Evolutionary conservation across 2,329 filamentous ascomycete species (phyloP).

Genomic region (Claviceps sorghi): DNA sequence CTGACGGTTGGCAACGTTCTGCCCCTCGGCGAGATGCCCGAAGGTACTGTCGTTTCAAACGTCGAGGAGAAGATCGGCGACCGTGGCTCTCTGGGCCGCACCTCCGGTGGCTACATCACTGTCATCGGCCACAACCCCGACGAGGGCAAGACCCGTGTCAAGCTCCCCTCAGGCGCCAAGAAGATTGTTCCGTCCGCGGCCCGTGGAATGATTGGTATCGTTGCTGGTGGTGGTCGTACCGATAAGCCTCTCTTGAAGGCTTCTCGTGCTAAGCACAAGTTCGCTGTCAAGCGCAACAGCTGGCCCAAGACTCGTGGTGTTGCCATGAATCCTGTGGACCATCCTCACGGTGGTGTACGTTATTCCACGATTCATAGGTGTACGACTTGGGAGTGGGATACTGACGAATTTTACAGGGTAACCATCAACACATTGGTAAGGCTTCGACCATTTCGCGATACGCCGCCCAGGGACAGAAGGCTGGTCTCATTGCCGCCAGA

Average conservation of each 20-base stretch:
- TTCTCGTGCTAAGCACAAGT: conserved; percentile 99
- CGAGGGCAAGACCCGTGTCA: conserved; percentile 98
- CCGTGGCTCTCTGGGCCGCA: conserved; percentile 89
- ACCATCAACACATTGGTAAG: conserved; percentile 99
- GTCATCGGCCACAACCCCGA: conserved; percentile 96
- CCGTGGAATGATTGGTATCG: conserved; percentile 98
- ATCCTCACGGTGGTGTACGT: conserved; percentile 84
- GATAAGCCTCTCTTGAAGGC: conserved; percentile 99
- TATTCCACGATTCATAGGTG: conserved; percentile 5
- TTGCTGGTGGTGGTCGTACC: conserved; percentile 97
- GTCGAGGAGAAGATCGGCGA: conserved; percentile 98
- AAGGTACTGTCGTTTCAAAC: conserved; percentile 98
- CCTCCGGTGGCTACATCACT: conserved; percentile 98
- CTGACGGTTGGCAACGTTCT: conserved; percentile 97
- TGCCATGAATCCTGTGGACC: conserved; percentile 99
- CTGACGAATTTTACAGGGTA: conserved; percentile 54
- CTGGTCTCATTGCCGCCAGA: conserved; percentile 98
- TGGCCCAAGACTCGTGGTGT: conserved; percentile 99
- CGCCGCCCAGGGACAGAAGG: conserved; percentile 97
- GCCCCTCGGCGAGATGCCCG: conserved; percentile 82
- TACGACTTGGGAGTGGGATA: conserved; percentile 6
- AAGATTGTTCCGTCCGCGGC: conserved; percentile 88
- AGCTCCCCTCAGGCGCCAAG: conserved; percentile 98
- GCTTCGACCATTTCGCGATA: conserved; percentile 98
- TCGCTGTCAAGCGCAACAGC: conserved; percentile 99